Base-by-base conservation (phyloP, 2,329 filamentous ascomycete species). In the Penicillium hesseltinei region DNA sequence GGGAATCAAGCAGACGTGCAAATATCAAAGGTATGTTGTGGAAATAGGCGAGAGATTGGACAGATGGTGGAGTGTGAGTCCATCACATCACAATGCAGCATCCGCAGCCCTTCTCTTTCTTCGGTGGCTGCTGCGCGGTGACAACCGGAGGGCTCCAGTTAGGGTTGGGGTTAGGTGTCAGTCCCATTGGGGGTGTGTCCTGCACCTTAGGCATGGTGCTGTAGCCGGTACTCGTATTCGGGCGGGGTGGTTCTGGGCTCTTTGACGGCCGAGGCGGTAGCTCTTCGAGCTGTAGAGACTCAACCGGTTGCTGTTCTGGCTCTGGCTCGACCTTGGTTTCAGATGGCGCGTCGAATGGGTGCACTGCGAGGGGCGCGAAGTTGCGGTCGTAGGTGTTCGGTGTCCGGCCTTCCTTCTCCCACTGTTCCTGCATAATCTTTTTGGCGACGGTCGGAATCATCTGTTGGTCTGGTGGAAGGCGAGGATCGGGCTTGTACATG, bases 401-500 rank as follows among this genome's bases (percentile, higher is more conserved):
- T 62, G 91, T 90, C 63, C 90, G 91, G 62, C 92, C 92, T 73
- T 97, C 91, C 66, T 87, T 90, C 75, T 95, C 92, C 92, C 92
- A 97, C 73, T 93, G 90, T 74, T 97, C 92, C 77, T 97, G 93
- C 73, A 94, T 90, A 74, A 97, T 82, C 55, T 91, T 84, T 68
- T 89, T 91, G 13, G 94, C 94, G 61, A 97, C 92, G 0, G 94
- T 97, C 0, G 94, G 94, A 11, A 99, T 85, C 52, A 99, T 87
- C 71, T 99, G 94, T 74, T 99, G 90, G 61, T 99, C 94, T 0
- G 92, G 94, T 6, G 94, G 94, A 35, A 99, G 80, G 59, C 92
- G 88, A 31, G 94, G 94, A 71, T 99, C 94, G 0, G 94, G 94
- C 70, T 95, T 96, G 75, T 97, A 99, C 76, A 96, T 91, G 23